A percentile compares a stretch with the other conserved stretches of the same genome.
Evolutionary conservation across 2,329 filamentous ascomycete species (phyloP).

Genomic region (Pseudogymnoascus sp.): DNA sequence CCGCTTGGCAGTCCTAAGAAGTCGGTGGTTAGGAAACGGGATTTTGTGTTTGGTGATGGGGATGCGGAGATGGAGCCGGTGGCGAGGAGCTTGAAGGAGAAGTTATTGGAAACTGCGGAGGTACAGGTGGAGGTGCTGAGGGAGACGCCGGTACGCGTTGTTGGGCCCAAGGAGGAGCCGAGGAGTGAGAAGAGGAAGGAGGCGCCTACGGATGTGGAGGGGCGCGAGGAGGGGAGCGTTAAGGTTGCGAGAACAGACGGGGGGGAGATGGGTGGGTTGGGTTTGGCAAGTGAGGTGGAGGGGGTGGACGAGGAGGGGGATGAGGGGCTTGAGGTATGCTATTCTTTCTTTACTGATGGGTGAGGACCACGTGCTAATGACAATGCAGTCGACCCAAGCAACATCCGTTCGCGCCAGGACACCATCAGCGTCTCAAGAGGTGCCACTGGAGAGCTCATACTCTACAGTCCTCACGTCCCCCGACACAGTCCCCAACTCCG

Average conservation of each 20-base stretch:
- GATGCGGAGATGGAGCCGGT: no score
- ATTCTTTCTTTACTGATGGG: neutral
- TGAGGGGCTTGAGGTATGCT: neutral
- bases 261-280: neutral
- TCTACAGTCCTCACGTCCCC: neutral
- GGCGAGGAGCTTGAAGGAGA: neutral
- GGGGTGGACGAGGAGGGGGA: neutral
- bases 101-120: neutral
- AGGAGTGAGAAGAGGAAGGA: slow-evolving; percentile 1
- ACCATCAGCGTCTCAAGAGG: neutral
- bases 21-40: neutral
- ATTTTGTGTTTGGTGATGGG: neutral
- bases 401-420: neutral
- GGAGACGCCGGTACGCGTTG: neutral
- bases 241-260: neutral
- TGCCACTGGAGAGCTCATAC: neutral
- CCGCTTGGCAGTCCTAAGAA: neutral
- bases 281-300: neutral
- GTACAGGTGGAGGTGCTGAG: neutral
- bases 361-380: neutral
- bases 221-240: neutral
- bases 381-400: neutral
- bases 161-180: neutral
- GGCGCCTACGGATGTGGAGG: neutral
- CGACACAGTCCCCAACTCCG: neutral